phyloP scores from a whole-genome alignment of 352 stramenopile genomes.

The Globisporangium middletonii region DNA sequence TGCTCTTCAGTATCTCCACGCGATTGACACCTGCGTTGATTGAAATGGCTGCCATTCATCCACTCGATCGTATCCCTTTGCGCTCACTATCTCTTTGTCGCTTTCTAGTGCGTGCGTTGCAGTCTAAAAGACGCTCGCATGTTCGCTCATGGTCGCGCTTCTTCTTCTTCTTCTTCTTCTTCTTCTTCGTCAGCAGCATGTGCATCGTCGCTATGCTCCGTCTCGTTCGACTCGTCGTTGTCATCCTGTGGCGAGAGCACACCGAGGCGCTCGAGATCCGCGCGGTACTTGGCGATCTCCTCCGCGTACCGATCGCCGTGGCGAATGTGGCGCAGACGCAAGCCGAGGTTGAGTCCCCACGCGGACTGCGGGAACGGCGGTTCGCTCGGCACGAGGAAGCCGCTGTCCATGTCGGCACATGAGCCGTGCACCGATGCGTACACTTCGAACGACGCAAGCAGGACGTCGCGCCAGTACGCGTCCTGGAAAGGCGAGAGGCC shows the following conservation, averaged over 20 bases:
- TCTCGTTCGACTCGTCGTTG: background rate
- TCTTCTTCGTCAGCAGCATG: background rate
- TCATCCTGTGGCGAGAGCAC: constrained; percentile 2
- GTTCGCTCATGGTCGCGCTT: background rate
- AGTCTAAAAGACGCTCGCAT: background rate
- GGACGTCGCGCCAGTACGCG: constrained; percentile 68
- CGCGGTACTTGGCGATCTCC: constrained; percentile 54
- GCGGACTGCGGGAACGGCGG: constrained; percentile 44
- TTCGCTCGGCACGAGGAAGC: constrained; percentile 54
- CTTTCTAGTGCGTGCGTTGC: background rate
- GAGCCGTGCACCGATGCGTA: constrained; percentile 43
- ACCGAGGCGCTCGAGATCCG: constrained; percentile 23
- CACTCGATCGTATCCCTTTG: no score
- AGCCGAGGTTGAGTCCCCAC: constrained; percentile 67
- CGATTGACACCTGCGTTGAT: no score
- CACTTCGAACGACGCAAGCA: constrained; percentile 52
- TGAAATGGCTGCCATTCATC: no score
- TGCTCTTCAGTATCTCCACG: no score
- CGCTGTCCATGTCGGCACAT: constrained; percentile 49
- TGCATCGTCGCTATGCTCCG: background rate
- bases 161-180: background rate
- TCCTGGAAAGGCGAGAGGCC: constrained; percentile 46
- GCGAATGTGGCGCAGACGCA: constrained; percentile 59
- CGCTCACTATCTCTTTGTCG: no score
- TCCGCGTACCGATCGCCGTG: constrained; percentile 58